Base-by-base conservation (phyloP, 306 rosid genomes). In the Trichosanthes truncata region DNA sequence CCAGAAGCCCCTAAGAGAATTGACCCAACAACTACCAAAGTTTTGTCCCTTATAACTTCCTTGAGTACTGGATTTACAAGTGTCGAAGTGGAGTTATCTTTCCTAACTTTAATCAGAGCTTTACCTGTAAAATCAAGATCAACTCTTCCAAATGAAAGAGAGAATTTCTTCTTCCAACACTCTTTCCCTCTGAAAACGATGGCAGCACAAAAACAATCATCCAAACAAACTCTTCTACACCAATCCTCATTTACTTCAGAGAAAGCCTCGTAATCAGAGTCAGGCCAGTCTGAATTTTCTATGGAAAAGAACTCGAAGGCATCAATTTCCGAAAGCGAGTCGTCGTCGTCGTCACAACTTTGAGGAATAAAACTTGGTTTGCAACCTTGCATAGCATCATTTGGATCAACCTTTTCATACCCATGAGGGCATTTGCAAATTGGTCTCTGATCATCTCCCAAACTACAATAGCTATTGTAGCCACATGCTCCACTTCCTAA, bases 131-230 rank as follows among this genome's bases (percentile, higher is more conserved):
- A 11, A 0, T 2, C 20, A 7, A 80, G 72, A 74, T 85, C 88
- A 20, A 29, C 17, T 65, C 8, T 69, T 6, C 94, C 90, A 53
- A 87, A 88, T 20, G 85, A 80, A 55, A 88, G 88, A 25, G 94
- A 92, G 29, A 31, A 21, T 51, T 74, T 84, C 80, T 85, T 85
- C 81, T 85, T 84, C 88, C 88, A 87, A 68, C 89, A 88, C 0
- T 79, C 75, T 9, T 79, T 83, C 15, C 0, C 2, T 56, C 84
- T 56, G 78, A 78, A 87, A 65, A 80, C 65, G 12, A 82, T 86
- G 61, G 80, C 81, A 12, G 84, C 87, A 74, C 93, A 90, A 35
- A 76, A 18, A 13, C 96, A 91, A 79, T 91, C 91, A 13, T 0
- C 25, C 20, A 83, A 41, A 76, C 91, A 86, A 0, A 26, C 62